Percentiles rank a stretch among this genome's conserved stretches.
Conservation (phyloP, 805 yeast genomes). For the Candida piceae region DNA sequence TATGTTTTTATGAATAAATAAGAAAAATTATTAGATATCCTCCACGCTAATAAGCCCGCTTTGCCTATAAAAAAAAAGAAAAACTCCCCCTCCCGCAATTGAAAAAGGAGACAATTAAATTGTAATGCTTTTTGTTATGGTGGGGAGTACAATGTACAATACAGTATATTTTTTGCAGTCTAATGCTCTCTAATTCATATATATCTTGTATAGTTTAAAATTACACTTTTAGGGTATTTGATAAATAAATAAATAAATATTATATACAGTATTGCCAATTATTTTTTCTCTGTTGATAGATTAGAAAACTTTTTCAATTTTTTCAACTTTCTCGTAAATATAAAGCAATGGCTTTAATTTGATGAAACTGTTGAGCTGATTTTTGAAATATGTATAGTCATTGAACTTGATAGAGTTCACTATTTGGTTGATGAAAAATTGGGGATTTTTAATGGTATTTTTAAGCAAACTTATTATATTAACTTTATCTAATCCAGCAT, state of each 20-base stretch:
- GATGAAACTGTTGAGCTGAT: conserved; percentile 3
- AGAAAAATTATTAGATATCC: too few species aligned
- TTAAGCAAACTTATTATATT: background rate
- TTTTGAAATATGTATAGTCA: conserved; percentile 8
- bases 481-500: conserved; percentile 34
- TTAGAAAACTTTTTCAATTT: background rate
- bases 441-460: conserved; percentile 9
- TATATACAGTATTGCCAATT: background rate
- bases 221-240: too few species aligned
- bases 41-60: too few species aligned
- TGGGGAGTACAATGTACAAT: too few species aligned
- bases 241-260: background rate
- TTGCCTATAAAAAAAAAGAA: too few species aligned
- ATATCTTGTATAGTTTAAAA: too few species aligned
- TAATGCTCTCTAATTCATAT: too few species aligned
- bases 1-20: background rate
- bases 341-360: conserved; percentile 12
- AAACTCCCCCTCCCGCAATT: too few species aligned
- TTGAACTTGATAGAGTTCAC: conserved; percentile 6
- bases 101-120: too few species aligned
- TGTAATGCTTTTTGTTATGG: too few species aligned
- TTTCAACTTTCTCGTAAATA: conserved; percentile 14
- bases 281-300: too few species aligned
- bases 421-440: background rate
- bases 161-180: too few species aligned